phyloP scores from a whole-genome alignment of 1,284 basidiomycete species.

The Fomitopsis schrenkii region DNA sequence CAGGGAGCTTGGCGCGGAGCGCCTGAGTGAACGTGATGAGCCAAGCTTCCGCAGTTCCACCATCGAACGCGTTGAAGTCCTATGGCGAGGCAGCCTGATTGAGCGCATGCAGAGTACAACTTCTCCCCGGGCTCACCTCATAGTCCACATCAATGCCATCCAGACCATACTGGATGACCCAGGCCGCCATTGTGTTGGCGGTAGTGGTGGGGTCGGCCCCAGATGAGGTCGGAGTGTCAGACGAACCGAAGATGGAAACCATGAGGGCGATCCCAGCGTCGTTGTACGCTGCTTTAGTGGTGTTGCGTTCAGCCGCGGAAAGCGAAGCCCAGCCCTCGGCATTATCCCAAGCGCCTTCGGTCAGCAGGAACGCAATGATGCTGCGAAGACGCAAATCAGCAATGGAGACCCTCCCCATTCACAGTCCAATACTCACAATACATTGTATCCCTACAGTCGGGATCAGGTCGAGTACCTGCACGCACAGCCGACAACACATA shows the following conservation, averaged over 20 bases:
- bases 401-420: neutral
- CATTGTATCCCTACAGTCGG: constrained; percentile 39
- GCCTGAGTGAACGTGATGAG: constrained; percentile 40
- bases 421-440: constrained; percentile 31
- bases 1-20: constrained; percentile 31
- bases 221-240: constrained; percentile 44
- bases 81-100: constrained; percentile 13
- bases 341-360: constrained; percentile 39
- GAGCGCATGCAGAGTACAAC: neutral
- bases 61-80: constrained; percentile 46
- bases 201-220: constrained; percentile 34
- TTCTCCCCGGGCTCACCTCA: constrained; percentile 30
- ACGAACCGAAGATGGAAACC: constrained; percentile 46
- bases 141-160: constrained; percentile 59
- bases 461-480: neutral
- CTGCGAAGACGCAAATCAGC: neutral
- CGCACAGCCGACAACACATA: constrained; percentile 12
- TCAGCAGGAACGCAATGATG: constrained; percentile 14
- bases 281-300: constrained; percentile 22
- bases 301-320: constrained; percentile 27
- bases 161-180: constrained; percentile 43
- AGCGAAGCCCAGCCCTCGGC: constrained; percentile 38
- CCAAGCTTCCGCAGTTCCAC: constrained; percentile 38
- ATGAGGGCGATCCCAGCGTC: constrained; percentile 35
- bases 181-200: constrained; percentile 44